Conservation (phyloP, 441 rosid genomes). For the Populus hybrid region DNA sequence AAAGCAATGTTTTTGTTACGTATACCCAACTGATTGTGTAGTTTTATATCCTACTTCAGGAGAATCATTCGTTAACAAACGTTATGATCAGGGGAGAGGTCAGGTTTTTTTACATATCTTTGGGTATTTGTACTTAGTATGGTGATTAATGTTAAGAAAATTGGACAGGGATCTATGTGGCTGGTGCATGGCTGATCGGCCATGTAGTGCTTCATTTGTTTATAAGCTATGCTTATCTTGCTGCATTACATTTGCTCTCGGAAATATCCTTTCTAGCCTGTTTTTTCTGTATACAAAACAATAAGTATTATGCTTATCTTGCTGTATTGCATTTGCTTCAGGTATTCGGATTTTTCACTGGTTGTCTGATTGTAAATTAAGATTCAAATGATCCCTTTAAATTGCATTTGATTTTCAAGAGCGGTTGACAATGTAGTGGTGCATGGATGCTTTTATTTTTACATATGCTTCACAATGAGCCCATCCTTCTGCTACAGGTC, state of each 20-base stretch:
- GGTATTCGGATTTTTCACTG: not conserved
- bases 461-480: conserved; percentile 5
- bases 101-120: not conserved
- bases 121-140: not conserved
- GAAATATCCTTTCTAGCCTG: not conserved
- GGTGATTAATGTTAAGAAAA: not conserved
- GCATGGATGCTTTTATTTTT: not conserved
- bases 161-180: not conserved
- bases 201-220: not conserved
- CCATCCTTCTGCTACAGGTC: conserved; percentile 42
- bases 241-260: not conserved
- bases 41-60: not conserved
- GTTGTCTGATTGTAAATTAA: not conserved
- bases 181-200: not conserved
- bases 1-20: not conserved
- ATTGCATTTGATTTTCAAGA: not conserved
- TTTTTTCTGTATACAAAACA: not conserved
- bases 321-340: not conserved
- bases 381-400: not conserved
- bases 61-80: not conserved
- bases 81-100: not conserved
- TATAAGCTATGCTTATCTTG: not conserved
- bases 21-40: not conserved
- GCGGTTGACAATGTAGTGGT: too few species aligned
- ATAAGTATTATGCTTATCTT: not conserved